phyloP scores from a whole-genome alignment of 768 basidiomycete species.

The Termitomyces heimii region DNA sequence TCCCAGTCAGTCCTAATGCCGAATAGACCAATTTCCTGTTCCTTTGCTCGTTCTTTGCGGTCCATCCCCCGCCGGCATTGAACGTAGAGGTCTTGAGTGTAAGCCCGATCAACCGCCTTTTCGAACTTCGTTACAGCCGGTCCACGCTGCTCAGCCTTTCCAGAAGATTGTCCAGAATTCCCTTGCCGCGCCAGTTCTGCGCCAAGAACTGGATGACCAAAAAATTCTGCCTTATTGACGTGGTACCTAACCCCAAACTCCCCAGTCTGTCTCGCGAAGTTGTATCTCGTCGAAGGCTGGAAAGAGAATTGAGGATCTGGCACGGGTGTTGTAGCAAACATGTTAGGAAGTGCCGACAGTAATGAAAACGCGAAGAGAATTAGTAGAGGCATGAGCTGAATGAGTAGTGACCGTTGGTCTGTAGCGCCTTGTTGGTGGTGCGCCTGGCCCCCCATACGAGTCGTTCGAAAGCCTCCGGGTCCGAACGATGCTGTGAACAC shows the following conservation, averaged over 20 bases:
- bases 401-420: constrained; percentile 57
- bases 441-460: constrained; percentile 44
- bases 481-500: constrained; percentile 80
- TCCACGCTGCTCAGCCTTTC: constrained; percentile 24
- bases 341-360: constrained; percentile 69
- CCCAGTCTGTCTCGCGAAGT: constrained; percentile 65
- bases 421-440: constrained; percentile 22
- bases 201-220: constrained; percentile 69
- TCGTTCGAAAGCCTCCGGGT: constrained; percentile 75
- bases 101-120: constrained; percentile 65
- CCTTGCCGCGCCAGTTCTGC: constrained; percentile 57
- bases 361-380: constrained; percentile 82
- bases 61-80: constrained; percentile 71
- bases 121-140: constrained; percentile 63
- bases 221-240: constrained; percentile 74
- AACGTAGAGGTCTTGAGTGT: constrained; percentile 61
- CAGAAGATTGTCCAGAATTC: constrained; percentile 23
- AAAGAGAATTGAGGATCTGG: constrained; percentile 85
- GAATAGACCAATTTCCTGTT: constrained; percentile 80
- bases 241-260: constrained; percentile 75
- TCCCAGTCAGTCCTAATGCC: constrained; percentile 93
- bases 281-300: constrained; percentile 50
- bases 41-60: constrained; percentile 61
- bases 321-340: constrained; percentile 59
- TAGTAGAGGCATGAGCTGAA: constrained; percentile 82